Evolutionary conservation across 371 early-diverging fungal species (phyloP), one percentile per base, ranked within the genome.

Genomic region (Actinomortierella wolfii): DNA sequence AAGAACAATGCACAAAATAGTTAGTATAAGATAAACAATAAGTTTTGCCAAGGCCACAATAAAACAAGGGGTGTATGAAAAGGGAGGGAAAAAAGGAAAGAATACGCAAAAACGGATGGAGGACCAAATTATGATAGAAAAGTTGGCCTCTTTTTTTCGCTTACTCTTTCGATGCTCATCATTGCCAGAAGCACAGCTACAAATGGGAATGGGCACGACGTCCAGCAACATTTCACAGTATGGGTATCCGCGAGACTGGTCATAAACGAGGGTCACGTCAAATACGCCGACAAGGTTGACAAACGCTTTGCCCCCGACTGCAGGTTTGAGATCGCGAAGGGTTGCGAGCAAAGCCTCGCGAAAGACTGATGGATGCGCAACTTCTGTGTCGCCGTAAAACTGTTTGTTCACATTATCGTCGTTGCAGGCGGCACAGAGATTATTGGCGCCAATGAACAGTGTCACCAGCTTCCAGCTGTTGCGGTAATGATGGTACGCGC

Each of bases 401-500:
- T 34, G 34, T 11, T 34, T 34, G 34, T 34, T 34, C 3, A 61
- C 11, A 2, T 39, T 25, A 1, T 48, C 59, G 25, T 40, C 69
- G 7, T 62, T 66, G 54, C 87, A 86, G 2, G 83, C 73, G 20
- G 79, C 83, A 57, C 90, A 90, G 28, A 86, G 76, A 59, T 90
- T 88, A 61, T 90, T 90, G 45, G 81, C 83, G 8, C 90, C 90
- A 45, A 90, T 86, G 62, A 88, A 87, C 9, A 90, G 53, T 0
- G 83, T 84, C 0, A 84, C 53, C 17, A 90, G 59, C 66, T 89
- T 90, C 85, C 85, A 90, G 51, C 87, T 87, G 7, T 76, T 67
- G 29, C 59, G 66, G 47, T 73, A 67, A 34, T 26, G 61, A 46
- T 49, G 63, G 20, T 73, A 73, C 6, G 45, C 24, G 42, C 74